Evolutionary conservation across 106 monocot species (phyloP), one percentile per base, ranked within the genome.

Genomic region (Platanthera guangdongensis): DNA sequence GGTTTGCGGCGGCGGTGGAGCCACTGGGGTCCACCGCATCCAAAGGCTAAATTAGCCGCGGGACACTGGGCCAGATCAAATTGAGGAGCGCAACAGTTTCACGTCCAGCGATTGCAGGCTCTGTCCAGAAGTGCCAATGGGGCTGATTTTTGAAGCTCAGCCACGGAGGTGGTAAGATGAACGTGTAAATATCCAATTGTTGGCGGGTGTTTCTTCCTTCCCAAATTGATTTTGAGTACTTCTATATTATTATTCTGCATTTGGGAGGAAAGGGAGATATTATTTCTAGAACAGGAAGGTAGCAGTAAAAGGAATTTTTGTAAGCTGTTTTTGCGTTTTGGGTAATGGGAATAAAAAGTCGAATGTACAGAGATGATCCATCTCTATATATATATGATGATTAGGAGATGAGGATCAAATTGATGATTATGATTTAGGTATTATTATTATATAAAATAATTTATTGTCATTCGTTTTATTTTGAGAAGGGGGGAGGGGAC

Each of bases 121-220:
- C 47, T 21, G 16, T 11, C 15, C 52, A 53, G 11, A 53, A 53
- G 2, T 25, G 10, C 32, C 28, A 15, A 54, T 52, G 69, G 19
- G 39, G 69, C 49, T 57, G 70, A 78, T 81, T 85, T 85, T 85
- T 52, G 74, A 75, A 70, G 78, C 46, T 76, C 84, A 79, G 87
- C 84, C 76, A 71, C 73, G 49, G 76, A 10, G 50, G 60, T 30
- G 47, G 60, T 48, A 52, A 11, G 65, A 8, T 65, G 28, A 32
- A 0, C 32, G 18, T 65, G 65, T 65, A 32, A 25, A 65, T 65
- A 12, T 19, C 32, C 32, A 30, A 65, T 32, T 65, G 64, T 15
- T 3, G n/a, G 47, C 51, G 30, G 79, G 69, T 46, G 65, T 21
- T 28, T 65, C 64, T 15, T 65, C 82, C 39, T 15, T 68, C 65